phyloP scores from a whole-genome alignment of 2,329 filamentous ascomycete species.

The Blumeria hordei region DNA sequence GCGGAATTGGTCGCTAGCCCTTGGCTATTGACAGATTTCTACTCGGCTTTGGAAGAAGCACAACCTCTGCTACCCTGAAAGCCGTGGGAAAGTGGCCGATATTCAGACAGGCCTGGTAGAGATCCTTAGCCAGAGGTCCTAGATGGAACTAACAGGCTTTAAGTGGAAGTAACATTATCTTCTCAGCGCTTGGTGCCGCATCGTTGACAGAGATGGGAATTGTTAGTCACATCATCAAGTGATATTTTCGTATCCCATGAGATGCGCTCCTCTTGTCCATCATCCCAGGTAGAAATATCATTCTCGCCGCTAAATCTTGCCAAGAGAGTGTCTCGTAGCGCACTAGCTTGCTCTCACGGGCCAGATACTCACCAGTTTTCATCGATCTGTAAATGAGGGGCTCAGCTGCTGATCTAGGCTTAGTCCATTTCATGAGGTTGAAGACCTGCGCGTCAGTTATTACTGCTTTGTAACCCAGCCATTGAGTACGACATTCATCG shows the following conservation, averaged over 20 bases:
- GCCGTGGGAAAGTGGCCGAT: neutral
- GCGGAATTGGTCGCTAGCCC: neutral
- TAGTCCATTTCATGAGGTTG: neutral
- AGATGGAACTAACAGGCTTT: neutral
- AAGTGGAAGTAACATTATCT: neutral
- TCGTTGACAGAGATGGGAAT: neutral
- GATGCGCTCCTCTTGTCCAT: neutral
- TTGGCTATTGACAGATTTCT: neutral
- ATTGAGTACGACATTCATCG: neutral
- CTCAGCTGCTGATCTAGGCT: neutral
- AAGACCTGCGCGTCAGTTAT: neutral
- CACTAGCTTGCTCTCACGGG: neutral
- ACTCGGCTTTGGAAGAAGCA: neutral
- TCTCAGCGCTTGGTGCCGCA: neutral
- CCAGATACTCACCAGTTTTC: neutral
- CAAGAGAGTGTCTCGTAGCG: neutral
- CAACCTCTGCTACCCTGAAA: neutral
- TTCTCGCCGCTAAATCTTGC: neutral
- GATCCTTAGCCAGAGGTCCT: neutral
- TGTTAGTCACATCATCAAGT: neutral
- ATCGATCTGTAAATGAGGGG: neutral
- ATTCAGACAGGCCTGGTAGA: neutral
- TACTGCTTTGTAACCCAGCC: neutral
- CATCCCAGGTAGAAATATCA: neutral
- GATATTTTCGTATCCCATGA: neutral